These are phyloP conservation scores for Hemileccinum rubropunctum DNA, from an alignment of 768 basidiomycete genomes.

Conservation along the genomic window DNA sequence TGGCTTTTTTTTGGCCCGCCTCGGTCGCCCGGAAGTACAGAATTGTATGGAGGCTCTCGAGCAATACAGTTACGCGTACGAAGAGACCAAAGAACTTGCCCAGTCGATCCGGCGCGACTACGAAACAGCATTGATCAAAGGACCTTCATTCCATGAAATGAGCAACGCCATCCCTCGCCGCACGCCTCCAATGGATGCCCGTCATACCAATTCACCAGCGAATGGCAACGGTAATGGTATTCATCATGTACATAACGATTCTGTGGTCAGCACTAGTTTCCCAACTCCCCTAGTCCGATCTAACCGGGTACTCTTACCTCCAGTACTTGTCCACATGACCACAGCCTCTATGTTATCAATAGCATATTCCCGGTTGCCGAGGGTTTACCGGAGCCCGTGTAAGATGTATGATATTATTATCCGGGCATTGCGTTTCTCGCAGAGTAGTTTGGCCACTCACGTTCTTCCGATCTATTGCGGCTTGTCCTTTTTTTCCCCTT, in stretches of 20 bases:
- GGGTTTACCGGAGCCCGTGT: conserved; percentile 15
- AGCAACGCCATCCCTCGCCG: conserved; percentile 31
- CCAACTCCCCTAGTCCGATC: background rate
- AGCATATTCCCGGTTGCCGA: conserved; percentile 21
- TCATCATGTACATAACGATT: conserved; percentile 15
- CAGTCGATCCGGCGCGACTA: conserved; percentile 55
- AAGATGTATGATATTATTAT: conserved; percentile 27
- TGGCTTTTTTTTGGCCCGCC: conserved; percentile 73
- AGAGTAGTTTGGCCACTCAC: conserved; percentile 9
- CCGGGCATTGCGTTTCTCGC: conserved; percentile 8
- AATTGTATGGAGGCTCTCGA: conserved; percentile 83
- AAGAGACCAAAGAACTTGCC: conserved; percentile 79
- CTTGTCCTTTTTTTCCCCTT: conserved; percentile 1
- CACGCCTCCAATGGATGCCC: conserved; percentile 15
- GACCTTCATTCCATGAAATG: conserved; percentile 42
- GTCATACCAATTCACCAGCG: conserved; percentile 5
- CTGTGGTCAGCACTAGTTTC: conserved; percentile 13
- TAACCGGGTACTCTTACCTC: conserved; percentile 9
- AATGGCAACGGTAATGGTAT: conserved; percentile 21
- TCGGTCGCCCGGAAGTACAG: conserved; percentile 79
- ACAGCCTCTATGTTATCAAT: conserved; percentile 21
- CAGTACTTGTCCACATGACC: conserved; percentile 28
- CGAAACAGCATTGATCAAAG: conserved; percentile 40
- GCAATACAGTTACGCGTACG: conserved; percentile 87
- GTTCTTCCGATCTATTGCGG: conserved; percentile 4